These are phyloP conservation scores for Naganishia friedmannii DNA, from an alignment of 768 basidiomycete genomes.

Conservation along the genomic window DNA sequence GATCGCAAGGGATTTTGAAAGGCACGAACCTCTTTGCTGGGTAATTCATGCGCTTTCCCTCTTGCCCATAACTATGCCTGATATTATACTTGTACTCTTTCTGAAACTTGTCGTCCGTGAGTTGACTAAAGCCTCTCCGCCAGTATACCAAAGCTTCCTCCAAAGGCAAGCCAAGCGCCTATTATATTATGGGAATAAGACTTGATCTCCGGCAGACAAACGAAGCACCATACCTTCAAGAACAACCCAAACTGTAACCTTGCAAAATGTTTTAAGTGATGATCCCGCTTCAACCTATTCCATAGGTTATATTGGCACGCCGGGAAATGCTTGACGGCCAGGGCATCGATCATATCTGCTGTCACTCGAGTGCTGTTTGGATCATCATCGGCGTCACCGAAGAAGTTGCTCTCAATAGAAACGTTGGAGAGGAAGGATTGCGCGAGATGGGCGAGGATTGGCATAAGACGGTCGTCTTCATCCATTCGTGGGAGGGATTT, in stretches of 20 bases:
- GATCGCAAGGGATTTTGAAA: background rate
- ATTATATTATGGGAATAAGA: slow-evolving; percentile 7
- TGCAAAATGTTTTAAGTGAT: slow-evolving; percentile 88
- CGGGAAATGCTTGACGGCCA: slow-evolving; percentile 85
- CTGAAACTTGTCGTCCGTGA: slow-evolving; percentile 92
- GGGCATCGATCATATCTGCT: slow-evolving; percentile 88
- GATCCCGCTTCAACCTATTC: slow-evolving; percentile 68
- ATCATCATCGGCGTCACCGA: slow-evolving; percentile 52
- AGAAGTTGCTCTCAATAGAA: slow-evolving; percentile 56
- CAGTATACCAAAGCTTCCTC: slow-evolving; percentile 93
- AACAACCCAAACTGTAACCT: slow-evolving; percentile 88
- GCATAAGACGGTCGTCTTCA: slow-evolving; percentile 85
- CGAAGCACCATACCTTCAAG: slow-evolving; percentile 66
- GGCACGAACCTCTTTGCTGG: slow-evolving; percentile 73
- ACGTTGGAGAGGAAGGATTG: slow-evolving; percentile 90
- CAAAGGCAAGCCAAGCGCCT: slow-evolving; percentile 88
- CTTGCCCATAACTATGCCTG: slow-evolving; percentile 87
- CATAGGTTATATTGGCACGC: slow-evolving; percentile 92
- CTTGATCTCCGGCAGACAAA: background rate
- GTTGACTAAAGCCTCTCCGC: slow-evolving; percentile 73
- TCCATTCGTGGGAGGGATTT: slow-evolving; percentile 84
- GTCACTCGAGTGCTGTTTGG: slow-evolving; percentile 65
- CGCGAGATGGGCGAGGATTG: slow-evolving; percentile 84
- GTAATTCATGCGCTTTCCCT: slow-evolving; percentile 92
- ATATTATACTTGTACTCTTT: slow-evolving; percentile 98